Evolutionary conservation across 179 eudicot species (phyloP).

Genomic region (Camellia oleifera): DNA sequence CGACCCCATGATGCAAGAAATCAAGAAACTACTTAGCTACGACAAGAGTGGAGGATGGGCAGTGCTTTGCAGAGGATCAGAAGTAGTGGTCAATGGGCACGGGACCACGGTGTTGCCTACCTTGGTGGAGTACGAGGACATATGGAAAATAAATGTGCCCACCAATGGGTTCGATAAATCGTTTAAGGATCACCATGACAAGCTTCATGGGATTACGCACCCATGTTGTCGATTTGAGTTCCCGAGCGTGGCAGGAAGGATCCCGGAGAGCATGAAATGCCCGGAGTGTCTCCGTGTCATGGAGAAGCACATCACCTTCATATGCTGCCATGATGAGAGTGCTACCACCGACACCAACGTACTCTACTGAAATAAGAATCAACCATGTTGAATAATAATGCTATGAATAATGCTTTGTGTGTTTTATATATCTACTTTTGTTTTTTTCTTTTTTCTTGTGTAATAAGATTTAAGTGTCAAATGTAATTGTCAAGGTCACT

Average conservation of each 20-base stretch:
- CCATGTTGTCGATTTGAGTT: conserved; percentile 61
- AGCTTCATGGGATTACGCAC: conserved; percentile 20
- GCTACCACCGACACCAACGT: background rate
- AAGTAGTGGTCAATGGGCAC: conserved; percentile 41
- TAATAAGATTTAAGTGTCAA: background rate
- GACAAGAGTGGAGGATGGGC: conserved; percentile 67
- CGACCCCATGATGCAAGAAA: conserved; percentile 48
- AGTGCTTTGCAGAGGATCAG: conserved; percentile 45
- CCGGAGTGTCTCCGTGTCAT: conserved; percentile 57
- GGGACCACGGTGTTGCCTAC: conserved; percentile 29
- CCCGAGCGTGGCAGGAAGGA: conserved; percentile 34
- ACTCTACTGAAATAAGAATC: background rate
- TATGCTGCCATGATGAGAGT: conserved; percentile 58
- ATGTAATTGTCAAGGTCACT: background rate
- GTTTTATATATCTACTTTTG: no score
- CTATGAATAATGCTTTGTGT: background rate
- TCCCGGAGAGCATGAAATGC: conserved; percentile 50
- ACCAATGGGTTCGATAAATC: conserved; percentile 29
- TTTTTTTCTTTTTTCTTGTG: no score
- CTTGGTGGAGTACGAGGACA: conserved; percentile 22
- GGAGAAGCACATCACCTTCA: conserved; percentile 45
- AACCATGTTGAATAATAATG: no score
- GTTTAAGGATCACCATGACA: conserved; percentile 24
- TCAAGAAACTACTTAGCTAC: conserved; percentile 59
- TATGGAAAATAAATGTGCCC: conserved; percentile 35